Conservation (phyloP, 352 stramenopile genomes). For the Phytophthora hybrid region DNA sequence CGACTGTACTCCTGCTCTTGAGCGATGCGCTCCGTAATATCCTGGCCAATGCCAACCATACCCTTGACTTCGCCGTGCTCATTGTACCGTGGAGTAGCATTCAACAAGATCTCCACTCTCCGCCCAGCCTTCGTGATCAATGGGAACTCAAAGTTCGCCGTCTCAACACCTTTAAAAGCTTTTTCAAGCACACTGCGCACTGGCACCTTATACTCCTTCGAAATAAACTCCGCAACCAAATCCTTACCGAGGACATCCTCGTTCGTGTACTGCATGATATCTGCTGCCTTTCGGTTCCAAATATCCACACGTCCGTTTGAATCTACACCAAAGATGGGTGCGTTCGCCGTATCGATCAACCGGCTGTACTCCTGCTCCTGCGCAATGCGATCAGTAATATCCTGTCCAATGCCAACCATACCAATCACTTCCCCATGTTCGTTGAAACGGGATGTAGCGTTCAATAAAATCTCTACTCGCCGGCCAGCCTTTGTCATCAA, state of each 20-base stretch:
- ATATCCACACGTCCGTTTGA: conserved; percentile 71
- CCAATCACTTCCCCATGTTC: conserved; percentile 71
- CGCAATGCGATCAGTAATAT: conserved; percentile 68
- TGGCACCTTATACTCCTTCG: conserved; percentile 47
- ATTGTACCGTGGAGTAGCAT: conserved; percentile 68
- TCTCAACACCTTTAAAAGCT: conserved; percentile 50
- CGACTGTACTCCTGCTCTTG: conserved; percentile 80
- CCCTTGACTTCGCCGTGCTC: conserved; percentile 73
- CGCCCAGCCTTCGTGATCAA: conserved; percentile 64
- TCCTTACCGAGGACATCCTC: conserved; percentile 84
- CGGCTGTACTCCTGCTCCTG: conserved; percentile 67
- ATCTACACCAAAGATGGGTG: conserved; percentile 77
- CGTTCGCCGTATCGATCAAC: conserved; percentile 76
- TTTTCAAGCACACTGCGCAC: conserved; percentile 51
- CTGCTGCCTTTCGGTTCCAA: conserved; percentile 87
- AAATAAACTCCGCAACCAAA: conserved; percentile 83
- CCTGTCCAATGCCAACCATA: conserved; percentile 75
- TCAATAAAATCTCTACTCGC: conserved; percentile 78
- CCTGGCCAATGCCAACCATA: conserved; percentile 81
- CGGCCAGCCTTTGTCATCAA: conserved; percentile 75
- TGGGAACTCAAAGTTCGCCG: conserved; percentile 73
- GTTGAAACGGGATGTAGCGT: conserved; percentile 69
- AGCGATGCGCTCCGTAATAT: conserved; percentile 67
- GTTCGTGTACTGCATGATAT: conserved; percentile 86
- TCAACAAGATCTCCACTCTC: conserved; percentile 63